These are phyloP conservation scores for Monilinia fructigena DNA, from an alignment of 2,329 filamentous ascomycete species.

Conservation along the genomic window DNA sequence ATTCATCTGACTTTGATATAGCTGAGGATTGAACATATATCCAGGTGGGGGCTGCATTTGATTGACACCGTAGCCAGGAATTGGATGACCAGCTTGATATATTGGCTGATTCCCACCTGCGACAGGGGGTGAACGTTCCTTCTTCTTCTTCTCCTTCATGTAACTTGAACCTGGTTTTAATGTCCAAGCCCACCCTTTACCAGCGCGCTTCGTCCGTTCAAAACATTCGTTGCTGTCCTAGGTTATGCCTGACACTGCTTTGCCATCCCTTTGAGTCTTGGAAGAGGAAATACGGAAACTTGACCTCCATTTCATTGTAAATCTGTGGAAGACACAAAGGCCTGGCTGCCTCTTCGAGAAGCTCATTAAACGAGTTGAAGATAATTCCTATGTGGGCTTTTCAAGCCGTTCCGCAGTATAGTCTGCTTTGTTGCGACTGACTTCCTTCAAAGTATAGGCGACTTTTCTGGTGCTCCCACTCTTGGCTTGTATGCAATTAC, in stretches of 20 bases:
- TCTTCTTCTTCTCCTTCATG: constrained; percentile 55
- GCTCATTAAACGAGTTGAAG: constrained; percentile 58
- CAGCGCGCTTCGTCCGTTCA: constrained; percentile 50
- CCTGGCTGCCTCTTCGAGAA: constrained; percentile 50
- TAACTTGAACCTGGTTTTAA: constrained; percentile 53
- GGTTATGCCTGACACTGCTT: constrained; percentile 61
- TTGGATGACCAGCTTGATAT: constrained; percentile 34
- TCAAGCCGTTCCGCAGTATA: constrained; percentile 72
- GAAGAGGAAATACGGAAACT: constrained; percentile 58
- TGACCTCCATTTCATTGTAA: constrained; percentile 56
- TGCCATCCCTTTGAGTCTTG: constrained; percentile 57
- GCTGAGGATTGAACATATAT: constrained; percentile 33
- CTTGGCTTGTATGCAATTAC: constrained; percentile 16
- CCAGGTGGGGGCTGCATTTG: constrained; percentile 11
- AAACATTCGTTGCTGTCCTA: constrained; percentile 59
- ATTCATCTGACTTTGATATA: constrained; percentile 31
- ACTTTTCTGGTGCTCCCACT: constrained; percentile 40
- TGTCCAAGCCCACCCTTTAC: constrained; percentile 58
- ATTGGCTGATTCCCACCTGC: constrained; percentile 37
- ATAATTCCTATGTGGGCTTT: constrained; percentile 60
- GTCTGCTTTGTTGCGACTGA: constrained; percentile 51
- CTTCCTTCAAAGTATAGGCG: constrained; percentile 49
- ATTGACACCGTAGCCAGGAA: constrained; percentile 24
- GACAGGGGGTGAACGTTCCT: constrained; percentile 44
- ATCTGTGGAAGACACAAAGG: constrained; percentile 59